Evolutionary conservation across 2,329 filamentous ascomycete species (phyloP).

Genomic region (Aspergillus brasiliensis): DNA sequence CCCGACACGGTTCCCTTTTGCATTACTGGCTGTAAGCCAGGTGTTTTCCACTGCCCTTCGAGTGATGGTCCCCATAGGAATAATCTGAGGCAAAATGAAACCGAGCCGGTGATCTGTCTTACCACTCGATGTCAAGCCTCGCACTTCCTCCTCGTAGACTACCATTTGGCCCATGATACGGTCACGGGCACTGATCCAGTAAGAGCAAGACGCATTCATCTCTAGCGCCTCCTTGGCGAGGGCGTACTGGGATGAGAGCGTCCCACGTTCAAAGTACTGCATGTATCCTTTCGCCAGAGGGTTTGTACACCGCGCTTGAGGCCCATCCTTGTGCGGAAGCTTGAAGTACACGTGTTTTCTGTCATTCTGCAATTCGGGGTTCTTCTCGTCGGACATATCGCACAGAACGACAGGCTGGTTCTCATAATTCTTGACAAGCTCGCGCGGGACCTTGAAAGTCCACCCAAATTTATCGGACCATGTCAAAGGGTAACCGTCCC

Average conservation of each 20-base stretch:
- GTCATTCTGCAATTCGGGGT: conserved; percentile 67
- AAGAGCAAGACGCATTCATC: conserved; percentile 98
- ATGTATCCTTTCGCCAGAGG: conserved; percentile 92
- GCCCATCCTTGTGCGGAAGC: conserved; percentile 93
- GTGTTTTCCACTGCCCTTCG: conserved; percentile 94
- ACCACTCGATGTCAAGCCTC: conserved; percentile 21
- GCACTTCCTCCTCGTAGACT: conserved; percentile 72
- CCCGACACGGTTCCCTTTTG: conserved; percentile 91
- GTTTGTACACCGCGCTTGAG: conserved; percentile 77
- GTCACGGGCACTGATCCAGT: conserved; percentile 96
- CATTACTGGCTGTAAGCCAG: conserved; percentile 96
- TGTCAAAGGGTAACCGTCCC: conserved; percentile 85
- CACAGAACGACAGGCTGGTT: conserved; percentile 73
- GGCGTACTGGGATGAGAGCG: conserved; percentile 78
- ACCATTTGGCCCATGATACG: conserved; percentile 95
- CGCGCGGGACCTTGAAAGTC: conserved; percentile 76
- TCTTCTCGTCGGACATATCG: conserved; percentile 75
- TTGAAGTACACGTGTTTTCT: conserved; percentile 75
- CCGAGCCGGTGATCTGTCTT: conserved; percentile 55
- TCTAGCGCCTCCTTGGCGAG: conserved; percentile 94
- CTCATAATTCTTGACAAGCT: conserved; percentile 65
- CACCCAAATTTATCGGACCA: conserved; percentile 95
- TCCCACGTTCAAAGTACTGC: conserved; percentile 86
- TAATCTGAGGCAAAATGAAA: conserved; percentile 91
- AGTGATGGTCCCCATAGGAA: conserved; percentile 98